These are phyloP conservation scores for Tetrapisispora taiwanensis DNA, from an alignment of 805 yeast species.

Conservation along the genomic window DNA sequence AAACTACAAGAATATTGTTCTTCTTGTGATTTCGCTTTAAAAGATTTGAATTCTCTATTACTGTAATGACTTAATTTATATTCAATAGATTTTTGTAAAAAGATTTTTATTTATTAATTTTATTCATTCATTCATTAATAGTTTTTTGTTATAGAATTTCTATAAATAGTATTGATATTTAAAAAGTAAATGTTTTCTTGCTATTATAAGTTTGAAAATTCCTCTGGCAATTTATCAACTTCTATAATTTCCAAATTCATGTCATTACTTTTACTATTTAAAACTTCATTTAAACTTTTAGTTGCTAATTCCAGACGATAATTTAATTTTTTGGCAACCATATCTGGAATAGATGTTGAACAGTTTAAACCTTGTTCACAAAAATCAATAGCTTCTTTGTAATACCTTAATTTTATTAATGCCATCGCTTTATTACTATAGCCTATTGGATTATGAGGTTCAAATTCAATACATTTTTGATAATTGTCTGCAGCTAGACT, in stretches of 20 bases:
- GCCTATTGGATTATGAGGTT: conserved; percentile 42
- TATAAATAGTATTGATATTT: no score
- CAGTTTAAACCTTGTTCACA: conserved; percentile 39
- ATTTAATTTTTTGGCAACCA: conserved; percentile 37
- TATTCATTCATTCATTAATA: not conserved
- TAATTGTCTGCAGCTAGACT: conserved; percentile 44
- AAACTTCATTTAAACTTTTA: conserved; percentile 11
- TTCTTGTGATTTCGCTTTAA: conserved; percentile 26
- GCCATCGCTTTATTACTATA: conserved; percentile 65
- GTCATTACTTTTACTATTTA: conserved; percentile 1
- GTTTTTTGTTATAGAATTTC: no score
- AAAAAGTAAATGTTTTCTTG: no score
- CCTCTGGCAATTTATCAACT: conserved; percentile 36
- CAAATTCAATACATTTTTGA: conserved; percentile 42
- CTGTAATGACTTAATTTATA: conserved; percentile 9
- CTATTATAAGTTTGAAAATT: not conserved
- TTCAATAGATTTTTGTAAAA: conserved; percentile 10
- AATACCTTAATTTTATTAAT: conserved; percentile 41
- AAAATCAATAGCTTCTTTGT: conserved; percentile 39
- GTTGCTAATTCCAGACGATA: conserved; percentile 42
- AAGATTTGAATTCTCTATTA: conserved; percentile 10
- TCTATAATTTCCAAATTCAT: conserved; percentile 29
- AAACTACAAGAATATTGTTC: conserved; percentile 26
- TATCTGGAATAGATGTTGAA: conserved; percentile 18
- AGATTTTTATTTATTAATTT: no score